Percentiles rank a stretch among this genome's conserved stretches.
Evolutionary conservation across 441 rosid species (phyloP).

Genomic region (Populus trichocarpa): DNA sequence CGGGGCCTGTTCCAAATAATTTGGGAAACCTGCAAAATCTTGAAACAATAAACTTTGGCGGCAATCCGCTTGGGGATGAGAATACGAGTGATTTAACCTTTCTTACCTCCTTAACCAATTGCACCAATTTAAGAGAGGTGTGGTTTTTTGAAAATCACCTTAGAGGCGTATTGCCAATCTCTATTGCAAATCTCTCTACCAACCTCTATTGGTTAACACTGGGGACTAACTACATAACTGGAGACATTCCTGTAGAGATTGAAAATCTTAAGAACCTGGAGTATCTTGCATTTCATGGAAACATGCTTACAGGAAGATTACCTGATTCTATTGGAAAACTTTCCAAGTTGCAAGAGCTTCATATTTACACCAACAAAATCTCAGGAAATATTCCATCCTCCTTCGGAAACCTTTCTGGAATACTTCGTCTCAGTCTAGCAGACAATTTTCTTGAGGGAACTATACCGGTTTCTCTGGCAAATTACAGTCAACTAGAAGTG

Average conservation of each 20-base stretch:
- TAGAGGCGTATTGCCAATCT: constrained; percentile 10
- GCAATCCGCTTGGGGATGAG: too few relatives aligned
- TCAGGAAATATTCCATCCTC: constrained; percentile 25
- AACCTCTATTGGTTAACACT: background rate
- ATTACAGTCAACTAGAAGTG: background rate
- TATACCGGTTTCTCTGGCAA: constrained; percentile 12
- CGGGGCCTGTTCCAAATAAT: too few relatives aligned
- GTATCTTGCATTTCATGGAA: background rate
- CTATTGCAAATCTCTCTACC: constrained; percentile 9
- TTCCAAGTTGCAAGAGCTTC: constrained; percentile 2
- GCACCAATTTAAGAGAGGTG: constrained; percentile 6
- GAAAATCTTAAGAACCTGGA: background rate
- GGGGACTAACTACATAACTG: background rate
- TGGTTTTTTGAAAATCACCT: background rate
- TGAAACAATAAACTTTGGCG: too few relatives aligned
- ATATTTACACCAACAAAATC: background rate
- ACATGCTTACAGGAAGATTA: constrained; percentile 8
- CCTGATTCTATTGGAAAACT: constrained; percentile 11
- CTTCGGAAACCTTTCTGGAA: constrained; percentile 16
- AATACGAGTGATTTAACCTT: constrained; percentile 4
- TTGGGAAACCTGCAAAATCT: too few relatives aligned
- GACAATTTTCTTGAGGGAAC: constrained; percentile 15
- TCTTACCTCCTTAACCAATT: constrained; percentile 10
- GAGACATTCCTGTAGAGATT: constrained; percentile 4
- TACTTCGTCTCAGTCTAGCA: background rate